Base-by-base conservation (phyloP, 106 monocot species). In the Xerophyta viscosa region DNA sequence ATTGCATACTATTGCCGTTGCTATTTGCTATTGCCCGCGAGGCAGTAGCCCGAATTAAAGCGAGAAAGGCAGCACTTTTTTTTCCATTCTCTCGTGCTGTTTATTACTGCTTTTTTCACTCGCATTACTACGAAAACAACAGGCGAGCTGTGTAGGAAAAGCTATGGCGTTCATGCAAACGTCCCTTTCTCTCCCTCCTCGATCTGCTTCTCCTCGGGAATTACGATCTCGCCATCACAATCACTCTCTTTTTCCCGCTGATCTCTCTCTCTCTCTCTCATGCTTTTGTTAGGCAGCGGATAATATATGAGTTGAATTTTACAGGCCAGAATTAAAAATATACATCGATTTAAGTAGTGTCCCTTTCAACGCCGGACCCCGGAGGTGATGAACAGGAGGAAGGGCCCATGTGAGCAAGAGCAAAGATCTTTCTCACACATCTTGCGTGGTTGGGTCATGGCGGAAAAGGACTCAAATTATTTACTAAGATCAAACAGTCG, bases 141-240 rank as follows among this genome's bases (percentile, higher is more conserved):
- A 61, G 54, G 56, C 51, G 62, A 64, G 43, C 23, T 55, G 33
- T 10, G 39, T 8, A 37, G 56, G 44, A 50, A 49, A 63, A 72
- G 72, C 52, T 30, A 55, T 15, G 44, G 31, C 31, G 63, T 12
- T 42, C 52, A 81, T 81, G 80, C 80, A 71, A 50, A 75, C 75
- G 74, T 76, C 76, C 50, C 65, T 70, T 65, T 76, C 17, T 22
- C 27, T 31, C 25, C 28, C 50, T 51, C n/a, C 60, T 46, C 52
- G 57, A 47, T 68, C 37, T 49, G 24, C n/a, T 39, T 48, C 17
- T 50, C 52, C 51, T 41, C 29, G 24, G 74, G 67, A 74, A 74
- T 74, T 67, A 37, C 56, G 63, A 44, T 41, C 73, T 41, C 53
- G 41, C 52, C 27, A 29, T 43, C 63, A 41, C 10, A 39, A 1